Percentiles rank a stretch among this genome's conserved stretches.
Evolutionary conservation across 805 yeast genomes (phyloP).

Genomic region (Yamadazyma scolyti): DNA sequence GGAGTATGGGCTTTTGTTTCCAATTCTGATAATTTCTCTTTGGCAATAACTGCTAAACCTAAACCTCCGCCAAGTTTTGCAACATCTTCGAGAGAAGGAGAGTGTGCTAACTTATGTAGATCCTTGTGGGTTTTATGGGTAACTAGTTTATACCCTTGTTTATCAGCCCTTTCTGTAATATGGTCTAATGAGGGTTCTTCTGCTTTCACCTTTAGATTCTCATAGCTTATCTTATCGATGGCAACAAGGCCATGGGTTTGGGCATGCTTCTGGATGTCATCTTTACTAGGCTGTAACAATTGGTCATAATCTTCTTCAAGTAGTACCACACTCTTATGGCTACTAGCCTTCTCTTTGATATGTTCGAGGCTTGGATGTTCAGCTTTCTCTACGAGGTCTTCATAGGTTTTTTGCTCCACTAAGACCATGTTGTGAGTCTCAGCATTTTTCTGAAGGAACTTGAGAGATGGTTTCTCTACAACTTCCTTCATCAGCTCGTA

Average conservation of each 20-base stretch:
- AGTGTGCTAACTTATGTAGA: conserved; percentile 1
- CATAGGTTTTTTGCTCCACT: conserved; percentile 6
- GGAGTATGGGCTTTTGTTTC: conserved; percentile 2
- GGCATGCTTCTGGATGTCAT: conserved; percentile 15
- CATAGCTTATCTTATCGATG: conserved; percentile 5
- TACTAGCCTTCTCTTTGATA: conserved; percentile 15
- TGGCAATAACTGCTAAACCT: conserved; percentile 8
- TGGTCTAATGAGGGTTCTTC: conserved; percentile 19
- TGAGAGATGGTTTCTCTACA: conserved; percentile 14
- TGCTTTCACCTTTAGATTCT: conserved; percentile 5
- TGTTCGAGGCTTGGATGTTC: conserved; percentile 13
- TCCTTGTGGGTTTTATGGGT: conserved; percentile 4
- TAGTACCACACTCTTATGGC: conserved; percentile 10
- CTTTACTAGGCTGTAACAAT: conserved; percentile 11
- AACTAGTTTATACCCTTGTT: conserved; percentile 9
- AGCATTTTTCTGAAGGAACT: conserved; percentile 12
- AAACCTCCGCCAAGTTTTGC: conserved; percentile 1
- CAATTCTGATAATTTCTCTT: conserved; percentile 1
- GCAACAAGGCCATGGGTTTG: conserved; percentile 4
- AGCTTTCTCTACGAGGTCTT: not conserved
- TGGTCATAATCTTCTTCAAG: conserved; percentile 8
- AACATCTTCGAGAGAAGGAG: conserved; percentile 13
- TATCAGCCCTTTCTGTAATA: conserved; percentile 20
- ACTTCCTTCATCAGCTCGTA: not conserved
- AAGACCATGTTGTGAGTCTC: conserved; percentile 5